Conservation (phyloP, 495 filamentous ascomycete species). For the Penicillium argentinense region DNA sequence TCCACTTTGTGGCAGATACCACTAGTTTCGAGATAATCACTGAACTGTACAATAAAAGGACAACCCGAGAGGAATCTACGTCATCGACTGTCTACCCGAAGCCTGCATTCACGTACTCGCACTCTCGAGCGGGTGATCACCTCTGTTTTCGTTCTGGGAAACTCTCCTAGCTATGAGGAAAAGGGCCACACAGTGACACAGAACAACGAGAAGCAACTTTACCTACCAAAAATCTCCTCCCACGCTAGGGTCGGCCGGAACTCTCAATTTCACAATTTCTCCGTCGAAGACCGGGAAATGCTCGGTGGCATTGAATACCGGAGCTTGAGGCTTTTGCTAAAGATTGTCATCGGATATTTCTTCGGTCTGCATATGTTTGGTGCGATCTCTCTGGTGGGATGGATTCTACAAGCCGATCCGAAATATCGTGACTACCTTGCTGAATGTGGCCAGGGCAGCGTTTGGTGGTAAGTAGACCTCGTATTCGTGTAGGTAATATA, state of each 20-base stretch:
- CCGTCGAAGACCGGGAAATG: slow-evolving; percentile 57
- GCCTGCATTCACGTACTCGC: slow-evolving; percentile 4
- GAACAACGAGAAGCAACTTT: slow-evolving; percentile 10
- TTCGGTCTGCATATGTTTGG: slow-evolving; percentile 65
- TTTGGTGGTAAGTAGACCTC: slow-evolving; percentile 63
- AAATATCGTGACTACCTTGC: slow-evolving; percentile 58
- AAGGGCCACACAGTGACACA: not conserved
- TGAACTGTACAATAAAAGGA: slow-evolving; percentile 1
- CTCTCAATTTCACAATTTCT: slow-evolving; percentile 71
- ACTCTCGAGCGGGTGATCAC: not conserved
- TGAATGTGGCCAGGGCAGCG: slow-evolving; percentile 51
- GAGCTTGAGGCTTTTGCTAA: slow-evolving; percentile 53
- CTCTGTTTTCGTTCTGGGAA: not conserved
- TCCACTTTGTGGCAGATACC: not conserved
- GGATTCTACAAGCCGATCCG: slow-evolving; percentile 58
- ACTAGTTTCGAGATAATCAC: not conserved
- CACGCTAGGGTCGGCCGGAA: slow-evolving; percentile 71
- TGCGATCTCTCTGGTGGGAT: slow-evolving; percentile 61
- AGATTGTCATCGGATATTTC: slow-evolving; percentile 62
- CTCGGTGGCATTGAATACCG: slow-evolving; percentile 67
- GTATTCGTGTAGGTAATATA: not conserved
- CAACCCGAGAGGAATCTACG: slow-evolving; percentile 1
- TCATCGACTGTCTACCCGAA: slow-evolving; percentile 5
- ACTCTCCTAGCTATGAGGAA: not conserved
- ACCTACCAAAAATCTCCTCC: slow-evolving; percentile 27